Conservation (phyloP, 768 basidiomycete species). For the Leucogyrophana mollusca region DNA sequence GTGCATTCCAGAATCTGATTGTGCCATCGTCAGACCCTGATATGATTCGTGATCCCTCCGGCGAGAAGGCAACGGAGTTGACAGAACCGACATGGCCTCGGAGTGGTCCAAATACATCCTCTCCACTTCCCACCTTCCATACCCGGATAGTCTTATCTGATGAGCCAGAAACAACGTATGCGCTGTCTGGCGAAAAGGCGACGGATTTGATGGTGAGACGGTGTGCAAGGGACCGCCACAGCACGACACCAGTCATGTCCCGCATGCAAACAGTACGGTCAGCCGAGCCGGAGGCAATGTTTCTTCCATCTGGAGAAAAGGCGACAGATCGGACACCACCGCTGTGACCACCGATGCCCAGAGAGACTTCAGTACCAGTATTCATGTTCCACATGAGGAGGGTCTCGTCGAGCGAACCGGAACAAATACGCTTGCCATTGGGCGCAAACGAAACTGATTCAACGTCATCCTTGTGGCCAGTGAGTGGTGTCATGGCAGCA, state of each 20-base stretch:
- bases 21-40: too few relatives aligned
- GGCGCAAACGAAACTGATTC: constrained; percentile 25
- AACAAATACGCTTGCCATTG: constrained; percentile 26
- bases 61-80: too few relatives aligned
- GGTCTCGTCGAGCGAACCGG: constrained; percentile 21
- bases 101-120: too few relatives aligned
- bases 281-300: constrained; percentile 27
- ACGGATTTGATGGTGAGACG: constrained; percentile 17
- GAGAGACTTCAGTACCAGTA: constrained; percentile 26
- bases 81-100: too few relatives aligned
- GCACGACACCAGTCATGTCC: constrained; percentile 19
- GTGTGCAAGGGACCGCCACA: constrained; percentile 18
- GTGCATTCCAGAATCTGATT: too few relatives aligned
- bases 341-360: constrained; percentile 21
- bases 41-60: too few relatives aligned
- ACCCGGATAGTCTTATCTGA: too few relatives aligned
- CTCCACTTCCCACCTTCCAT: too few relatives aligned
- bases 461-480: too few relatives aligned
- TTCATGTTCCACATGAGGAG: constrained; percentile 32
- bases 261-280: constrained; percentile 30
- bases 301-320: constrained; percentile 26
- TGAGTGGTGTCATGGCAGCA: constrained; percentile 28
- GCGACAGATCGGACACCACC: constrained; percentile 23
- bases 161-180: too few relatives aligned
- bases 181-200: constrained; percentile 23